Evolutionary conservation across 106 monocot species (phyloP), one percentile per base, ranked within the genome.

Genomic region (Cymbidium sinense): DNA sequence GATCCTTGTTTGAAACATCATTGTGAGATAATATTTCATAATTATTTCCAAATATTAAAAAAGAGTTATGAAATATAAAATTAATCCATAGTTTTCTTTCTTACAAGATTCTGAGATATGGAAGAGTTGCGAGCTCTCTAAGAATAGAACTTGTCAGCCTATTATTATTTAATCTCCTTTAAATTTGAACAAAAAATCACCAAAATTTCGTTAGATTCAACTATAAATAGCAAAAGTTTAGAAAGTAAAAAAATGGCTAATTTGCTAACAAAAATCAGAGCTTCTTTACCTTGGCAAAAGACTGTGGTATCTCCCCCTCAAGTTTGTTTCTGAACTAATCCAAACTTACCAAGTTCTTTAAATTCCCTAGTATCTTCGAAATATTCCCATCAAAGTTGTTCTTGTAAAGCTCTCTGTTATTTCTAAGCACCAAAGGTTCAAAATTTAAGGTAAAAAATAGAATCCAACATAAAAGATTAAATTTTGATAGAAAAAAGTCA

Each of bases 61-160:
- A 35, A n/a, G 33, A 34, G 43, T 44, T 2, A 25, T 25, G 15
- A 33, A 17, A 33, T 31, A 12, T 43, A 27, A 76, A 23, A 37
- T 43, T 30, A 58, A 62, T 62, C 27, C 27, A 62, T 1, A 67
- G 25, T 31, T 67, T 67, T 67, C 67, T 67, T 70, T 36, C 98
- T 94, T 87, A 98, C 98, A 98, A 73, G 84, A 92, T 87, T 94
- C 88, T 98, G 36, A 98, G 94, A 83, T 90, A 92, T 2, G 84
- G 74, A 18, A 98, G 86, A 12, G 77, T 78, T 28, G 88, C 83
- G 7, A 98, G 89, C 78, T 92, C 98, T 76, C 87, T 86, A 5
- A 94, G 98, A 79, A 98, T 94, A 7, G 98, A 84, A 74, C 98
- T 92, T 0, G 87, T 83, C 70, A 98, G 81, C 61, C 67, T 84